Evolutionary conservation across 768 basidiomycete species (phyloP).

Genomic region (Lentinus brumalis): DNA sequence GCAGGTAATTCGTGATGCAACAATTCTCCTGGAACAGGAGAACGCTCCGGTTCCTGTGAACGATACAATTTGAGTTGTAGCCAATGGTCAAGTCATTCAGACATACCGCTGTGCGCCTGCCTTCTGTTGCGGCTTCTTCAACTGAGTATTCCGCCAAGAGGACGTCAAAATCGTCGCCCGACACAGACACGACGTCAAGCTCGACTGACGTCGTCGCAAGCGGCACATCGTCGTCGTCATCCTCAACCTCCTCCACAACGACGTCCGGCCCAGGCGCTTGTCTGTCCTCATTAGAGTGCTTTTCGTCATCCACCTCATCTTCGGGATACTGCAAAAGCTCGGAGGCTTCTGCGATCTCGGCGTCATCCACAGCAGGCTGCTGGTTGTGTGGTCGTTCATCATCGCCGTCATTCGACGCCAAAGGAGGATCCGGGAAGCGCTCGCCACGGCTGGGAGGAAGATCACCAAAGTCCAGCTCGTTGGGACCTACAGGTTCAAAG

Average conservation of each 20-base stretch:
- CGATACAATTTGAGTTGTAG: too few relatives aligned
- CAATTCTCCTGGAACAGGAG: too few relatives aligned
- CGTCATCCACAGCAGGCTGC: not conserved
- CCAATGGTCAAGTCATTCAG: too few relatives aligned
- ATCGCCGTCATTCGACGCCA: not conserved
- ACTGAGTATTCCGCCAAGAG: slow-evolving; percentile 27
- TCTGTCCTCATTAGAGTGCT: not conserved
- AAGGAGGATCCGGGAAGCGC: not conserved
- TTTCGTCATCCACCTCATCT: not conserved
- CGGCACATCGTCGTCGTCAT: not conserved
- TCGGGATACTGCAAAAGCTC: too few relatives aligned
- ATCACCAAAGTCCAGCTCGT: slow-evolving; percentile 20
- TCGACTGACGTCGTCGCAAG: not conserved
- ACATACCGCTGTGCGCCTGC: slow-evolving; percentile 36
- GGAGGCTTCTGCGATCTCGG: not conserved
- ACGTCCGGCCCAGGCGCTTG: not conserved
- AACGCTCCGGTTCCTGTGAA: slow-evolving; percentile 1
- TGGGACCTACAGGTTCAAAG: slow-evolving; percentile 17
- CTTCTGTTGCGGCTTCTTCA: slow-evolving; percentile 37
- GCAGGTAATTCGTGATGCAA: too few relatives aligned
- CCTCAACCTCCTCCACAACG: slow-evolving; percentile 4
- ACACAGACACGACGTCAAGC: not conserved
- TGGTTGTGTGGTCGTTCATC: not conserved
- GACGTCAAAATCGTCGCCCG: not conserved
- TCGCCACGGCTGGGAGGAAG: slow-evolving; percentile 12